phyloP scores from a whole-genome alignment of 805 yeast genomes.

The Scheffersomyces lignosus region DNA sequence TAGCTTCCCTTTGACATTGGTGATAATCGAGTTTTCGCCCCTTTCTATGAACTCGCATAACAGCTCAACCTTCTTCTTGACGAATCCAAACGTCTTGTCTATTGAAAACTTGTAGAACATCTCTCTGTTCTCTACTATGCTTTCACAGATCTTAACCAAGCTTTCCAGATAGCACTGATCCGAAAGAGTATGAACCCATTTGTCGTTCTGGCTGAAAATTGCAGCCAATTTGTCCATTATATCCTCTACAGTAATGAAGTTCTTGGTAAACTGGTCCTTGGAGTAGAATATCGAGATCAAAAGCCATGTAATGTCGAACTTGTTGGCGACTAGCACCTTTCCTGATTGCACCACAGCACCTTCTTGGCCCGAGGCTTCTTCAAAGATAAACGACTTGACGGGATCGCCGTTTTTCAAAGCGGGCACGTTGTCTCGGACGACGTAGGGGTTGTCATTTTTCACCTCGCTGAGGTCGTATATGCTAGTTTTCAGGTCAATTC shows the following conservation, averaged over 20 bases:
- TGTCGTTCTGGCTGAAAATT: conserved; percentile 27
- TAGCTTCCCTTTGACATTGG: conserved; percentile 19
- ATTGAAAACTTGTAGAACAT: conserved; percentile 42
- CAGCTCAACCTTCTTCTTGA: conserved; percentile 38
- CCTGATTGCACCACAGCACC: conserved; percentile 45
- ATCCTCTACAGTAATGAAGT: conserved; percentile 45
- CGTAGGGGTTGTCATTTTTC: neutral
- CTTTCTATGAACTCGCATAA: conserved; percentile 28
- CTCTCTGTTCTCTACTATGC: conserved; percentile 33
- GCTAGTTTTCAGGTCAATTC: too few relatives aligned
- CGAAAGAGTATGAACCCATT: conserved; percentile 25
- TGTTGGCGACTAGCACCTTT: conserved; percentile 39
- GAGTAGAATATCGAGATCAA: conserved; percentile 36
- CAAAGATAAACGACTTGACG: conserved; percentile 42
- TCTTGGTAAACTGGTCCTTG: conserved; percentile 20
- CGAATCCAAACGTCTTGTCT: conserved; percentile 34
- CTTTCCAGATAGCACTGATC: conserved; percentile 10
- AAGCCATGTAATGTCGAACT: conserved; percentile 40
- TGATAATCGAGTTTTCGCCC: conserved; percentile 14
- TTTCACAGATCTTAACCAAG: conserved; percentile 25
- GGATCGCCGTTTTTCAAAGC: conserved; percentile 24
- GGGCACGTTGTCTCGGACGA: conserved; percentile 2
- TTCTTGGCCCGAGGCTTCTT: conserved; percentile 7
- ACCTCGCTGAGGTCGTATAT: neutral
- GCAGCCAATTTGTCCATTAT: conserved; percentile 35